A percentile compares a stretch with the other conserved stretches of the same genome.
Evolutionary conservation across 2,329 filamentous ascomycete species (phyloP).

Genomic region (Fusarium illudens): DNA sequence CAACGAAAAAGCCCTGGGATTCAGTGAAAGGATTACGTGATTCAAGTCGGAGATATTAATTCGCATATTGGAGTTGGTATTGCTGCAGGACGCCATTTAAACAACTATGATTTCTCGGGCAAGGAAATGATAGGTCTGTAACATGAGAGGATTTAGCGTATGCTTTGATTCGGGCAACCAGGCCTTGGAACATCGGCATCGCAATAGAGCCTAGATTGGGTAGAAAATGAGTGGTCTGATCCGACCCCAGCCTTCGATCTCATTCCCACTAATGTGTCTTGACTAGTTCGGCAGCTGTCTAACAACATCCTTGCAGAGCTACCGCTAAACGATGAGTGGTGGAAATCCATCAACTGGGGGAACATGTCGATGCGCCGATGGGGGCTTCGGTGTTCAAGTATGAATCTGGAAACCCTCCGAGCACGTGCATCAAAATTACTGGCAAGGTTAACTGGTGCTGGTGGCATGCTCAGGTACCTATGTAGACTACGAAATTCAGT

Average conservation of each 20-base stretch:
- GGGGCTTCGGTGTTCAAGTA: background rate
- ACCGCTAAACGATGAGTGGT: background rate
- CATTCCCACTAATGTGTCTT: background rate
- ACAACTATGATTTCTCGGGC: background rate
- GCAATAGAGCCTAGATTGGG: background rate
- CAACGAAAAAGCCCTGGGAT: no score
- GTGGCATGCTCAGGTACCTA: background rate
- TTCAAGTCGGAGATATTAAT: no score
- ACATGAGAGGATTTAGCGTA: background rate
- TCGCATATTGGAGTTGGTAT: no score
- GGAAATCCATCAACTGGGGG: background rate
- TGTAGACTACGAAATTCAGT: background rate
- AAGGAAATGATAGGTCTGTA: background rate
- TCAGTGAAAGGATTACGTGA: no score
- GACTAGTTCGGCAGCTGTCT: background rate
- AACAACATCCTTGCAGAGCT: background rate
- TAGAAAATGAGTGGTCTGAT: background rate
- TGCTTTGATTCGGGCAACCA: background rate
- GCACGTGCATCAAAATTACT: background rate
- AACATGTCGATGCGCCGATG: background rate
- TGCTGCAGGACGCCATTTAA: no score
- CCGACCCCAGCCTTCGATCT: background rate
- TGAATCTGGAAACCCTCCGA: background rate
- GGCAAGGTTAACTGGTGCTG: background rate
- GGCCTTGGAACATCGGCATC: background rate